A percentile compares a stretch with the other conserved stretches of the same genome.
Evolutionary conservation across 441 rosid genomes (phyloP).

Genomic region (Francoa sonchifolia): DNA sequence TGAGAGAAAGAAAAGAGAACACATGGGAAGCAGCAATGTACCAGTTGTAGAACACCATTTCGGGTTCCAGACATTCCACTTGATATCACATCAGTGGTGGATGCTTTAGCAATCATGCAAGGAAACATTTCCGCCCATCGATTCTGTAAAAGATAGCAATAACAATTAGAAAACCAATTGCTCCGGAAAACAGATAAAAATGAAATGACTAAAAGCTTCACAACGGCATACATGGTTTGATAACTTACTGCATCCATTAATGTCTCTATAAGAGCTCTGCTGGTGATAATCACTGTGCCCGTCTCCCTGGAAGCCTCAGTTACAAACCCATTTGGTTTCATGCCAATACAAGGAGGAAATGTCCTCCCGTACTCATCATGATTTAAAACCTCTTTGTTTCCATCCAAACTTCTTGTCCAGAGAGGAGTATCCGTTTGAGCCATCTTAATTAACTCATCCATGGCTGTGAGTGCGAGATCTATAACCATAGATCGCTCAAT

Average conservation of each 20-base stretch:
- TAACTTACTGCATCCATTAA: conserved; percentile 73
- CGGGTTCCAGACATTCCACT: conserved; percentile 57
- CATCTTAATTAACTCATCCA: conserved; percentile 75
- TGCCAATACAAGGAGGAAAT: conserved; percentile 46
- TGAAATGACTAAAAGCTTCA: not conserved
- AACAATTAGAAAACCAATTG: conserved; percentile 2
- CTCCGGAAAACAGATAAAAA: no score
- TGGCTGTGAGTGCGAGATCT: conserved; percentile 70
- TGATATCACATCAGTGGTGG: conserved; percentile 59
- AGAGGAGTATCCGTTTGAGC: conserved; percentile 52
- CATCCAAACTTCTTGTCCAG: conserved; percentile 51
- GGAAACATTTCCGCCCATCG: conserved; percentile 92
- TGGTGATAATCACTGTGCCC: conserved; percentile 67
- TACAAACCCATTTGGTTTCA: conserved; percentile 46
- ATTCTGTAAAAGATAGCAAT: conserved; percentile 20
- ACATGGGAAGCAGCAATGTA: conserved; percentile 8
- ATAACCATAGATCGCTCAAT: conserved; percentile 47
- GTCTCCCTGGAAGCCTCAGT: conserved; percentile 72
- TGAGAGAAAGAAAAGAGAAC: conserved; percentile 5
- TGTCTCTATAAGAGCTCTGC: conserved; percentile 75
- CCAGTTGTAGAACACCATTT: conserved; percentile 48
- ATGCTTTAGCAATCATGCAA: conserved; percentile 55
- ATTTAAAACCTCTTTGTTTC: conserved; percentile 46
- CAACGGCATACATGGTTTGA: not conserved
- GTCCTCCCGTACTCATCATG: conserved; percentile 53